phyloP scores from a whole-genome alignment of 208 protist genomes.

The Wallacemonas sp. region DNA sequence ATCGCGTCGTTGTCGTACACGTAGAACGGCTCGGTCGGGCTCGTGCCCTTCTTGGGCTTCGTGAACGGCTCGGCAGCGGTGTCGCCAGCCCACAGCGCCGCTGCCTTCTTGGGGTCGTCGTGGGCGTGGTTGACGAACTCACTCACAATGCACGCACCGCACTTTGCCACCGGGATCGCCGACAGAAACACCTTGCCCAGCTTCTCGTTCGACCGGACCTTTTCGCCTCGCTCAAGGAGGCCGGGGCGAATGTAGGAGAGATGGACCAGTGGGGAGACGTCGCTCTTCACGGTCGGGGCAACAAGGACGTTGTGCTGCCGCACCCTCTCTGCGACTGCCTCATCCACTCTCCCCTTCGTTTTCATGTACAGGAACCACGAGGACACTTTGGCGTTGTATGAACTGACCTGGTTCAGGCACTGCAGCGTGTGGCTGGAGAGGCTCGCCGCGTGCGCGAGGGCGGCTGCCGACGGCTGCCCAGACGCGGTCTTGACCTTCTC shows the following conservation, averaged over 20 bases:
- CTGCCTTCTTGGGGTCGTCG: slow-evolving; percentile 10
- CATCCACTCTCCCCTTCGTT: slow-evolving; percentile 66
- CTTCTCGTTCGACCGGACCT: slow-evolving; percentile 50
- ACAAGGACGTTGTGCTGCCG: slow-evolving; percentile 15
- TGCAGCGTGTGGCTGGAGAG: slow-evolving; percentile 29
- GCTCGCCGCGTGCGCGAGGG: slow-evolving; percentile 17
- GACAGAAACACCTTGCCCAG: slow-evolving; percentile 35
- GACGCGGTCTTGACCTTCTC: neutral
- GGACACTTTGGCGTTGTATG: slow-evolving; percentile 36
- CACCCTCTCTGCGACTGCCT: slow-evolving; percentile 42
- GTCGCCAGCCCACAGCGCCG: neutral
- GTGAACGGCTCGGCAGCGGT: slow-evolving; percentile 2
- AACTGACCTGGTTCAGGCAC: slow-evolving; percentile 50
- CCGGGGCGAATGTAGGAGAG: slow-evolving; percentile 59
- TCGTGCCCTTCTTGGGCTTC: neutral
- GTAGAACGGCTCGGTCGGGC: slow-evolving; percentile 4
- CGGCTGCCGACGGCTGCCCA: neutral
- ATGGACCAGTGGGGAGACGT: slow-evolving; percentile 11
- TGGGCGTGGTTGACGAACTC: slow-evolving; percentile 20
- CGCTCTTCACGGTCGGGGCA: neutral
- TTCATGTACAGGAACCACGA: slow-evolving; percentile 71
- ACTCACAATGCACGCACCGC: slow-evolving; percentile 42
- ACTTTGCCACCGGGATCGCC: slow-evolving; percentile 47
- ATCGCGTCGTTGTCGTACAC: slow-evolving; percentile 25
- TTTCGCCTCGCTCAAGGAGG: slow-evolving; percentile 52